These are phyloP conservation scores for Hypoxylon crocopeplum DNA, from an alignment of 495 filamentous ascomycete genomes.

Conservation along the genomic window DNA sequence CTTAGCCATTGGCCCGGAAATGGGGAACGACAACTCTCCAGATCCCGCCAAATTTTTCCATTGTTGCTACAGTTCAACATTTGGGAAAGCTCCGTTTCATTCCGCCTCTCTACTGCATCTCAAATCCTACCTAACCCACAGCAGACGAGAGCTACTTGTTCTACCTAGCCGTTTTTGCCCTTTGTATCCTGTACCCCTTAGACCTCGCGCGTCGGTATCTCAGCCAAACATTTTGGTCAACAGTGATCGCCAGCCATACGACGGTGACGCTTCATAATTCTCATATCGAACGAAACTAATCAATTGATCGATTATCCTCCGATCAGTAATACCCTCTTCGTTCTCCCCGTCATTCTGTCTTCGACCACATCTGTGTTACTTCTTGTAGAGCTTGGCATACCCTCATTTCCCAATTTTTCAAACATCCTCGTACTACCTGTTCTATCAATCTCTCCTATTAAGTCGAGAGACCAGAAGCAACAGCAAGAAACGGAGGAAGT, in stretches of 20 bases:
- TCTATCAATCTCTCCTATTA: no score
- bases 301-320: slow-evolving; percentile 9
- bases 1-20: slow-evolving; percentile 35
- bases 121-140: not conserved
- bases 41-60: slow-evolving; percentile 37
- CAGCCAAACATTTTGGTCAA: slow-evolving; percentile 16
- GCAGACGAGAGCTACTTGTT: no score
- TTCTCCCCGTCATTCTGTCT: not conserved
- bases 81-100: slow-evolving; percentile 41
- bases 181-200: slow-evolving; percentile 19
- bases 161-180: slow-evolving; percentile 4
- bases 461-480: not conserved
- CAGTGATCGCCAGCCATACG: slow-evolving; percentile 26
- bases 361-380: not conserved
- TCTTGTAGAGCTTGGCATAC: slow-evolving; percentile 26
- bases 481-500: not conserved
- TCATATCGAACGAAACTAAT: slow-evolving; percentile 11
- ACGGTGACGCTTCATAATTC: slow-evolving; percentile 21
- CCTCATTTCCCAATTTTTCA: slow-evolving; percentile 14
- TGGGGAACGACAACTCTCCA: slow-evolving; percentile 25
- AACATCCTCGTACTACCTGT: not conserved
- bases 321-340: slow-evolving; percentile 17
- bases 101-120: slow-evolving; percentile 12
- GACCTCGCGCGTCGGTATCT: not conserved
- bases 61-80: slow-evolving; percentile 40